phyloP scores from a whole-genome alignment of 2,329 filamentous ascomycete genomes.

The Elsinoe fawcettii region DNA sequence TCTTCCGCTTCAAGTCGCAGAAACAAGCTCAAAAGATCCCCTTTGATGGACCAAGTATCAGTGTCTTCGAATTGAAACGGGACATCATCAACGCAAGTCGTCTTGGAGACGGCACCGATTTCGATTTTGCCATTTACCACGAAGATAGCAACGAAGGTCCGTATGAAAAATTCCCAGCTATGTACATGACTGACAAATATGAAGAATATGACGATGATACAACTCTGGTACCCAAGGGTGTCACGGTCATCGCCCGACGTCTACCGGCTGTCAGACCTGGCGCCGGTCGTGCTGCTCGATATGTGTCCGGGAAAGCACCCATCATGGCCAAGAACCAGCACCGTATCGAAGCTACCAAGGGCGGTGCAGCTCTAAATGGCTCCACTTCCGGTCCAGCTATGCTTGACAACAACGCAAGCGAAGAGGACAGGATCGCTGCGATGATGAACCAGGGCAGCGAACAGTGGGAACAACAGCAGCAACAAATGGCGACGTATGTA shows the following conservation, averaged over 20 bases:
- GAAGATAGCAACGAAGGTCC: slow-evolving; percentile 86
- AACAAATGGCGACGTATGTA: slow-evolving; percentile 75
- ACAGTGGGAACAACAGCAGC: slow-evolving; percentile 88
- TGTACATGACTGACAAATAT: slow-evolving; percentile 21
- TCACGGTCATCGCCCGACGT: slow-evolving; percentile 81
- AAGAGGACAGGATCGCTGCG: slow-evolving; percentile 87
- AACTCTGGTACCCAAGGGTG: slow-evolving; percentile 90
- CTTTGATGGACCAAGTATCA: slow-evolving; percentile 96
- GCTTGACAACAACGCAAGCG: slow-evolving; percentile 73
- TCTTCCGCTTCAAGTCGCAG: slow-evolving; percentile 99
- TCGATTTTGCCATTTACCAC: slow-evolving; percentile 89
- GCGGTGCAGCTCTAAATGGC: slow-evolving; percentile 33
- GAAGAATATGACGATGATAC: slow-evolving; percentile 96
- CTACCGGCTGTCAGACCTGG: slow-evolving; percentile 77
- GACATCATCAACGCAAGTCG: slow-evolving; percentile 95
- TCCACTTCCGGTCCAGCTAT: slow-evolving; percentile 51
- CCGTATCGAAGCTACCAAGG: slow-evolving; percentile 55
- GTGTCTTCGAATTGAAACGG: slow-evolving; percentile 96
- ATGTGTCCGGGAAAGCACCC: slow-evolving; percentile 94
- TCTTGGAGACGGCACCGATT: slow-evolving; percentile 90
- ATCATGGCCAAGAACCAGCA: slow-evolving; percentile 74
- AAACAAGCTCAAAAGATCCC: slow-evolving; percentile 90
- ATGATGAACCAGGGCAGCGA: slow-evolving; percentile 86
- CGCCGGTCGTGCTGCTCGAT: slow-evolving; percentile 83
- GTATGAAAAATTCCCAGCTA: slow-evolving; percentile 24